phyloP scores from a whole-genome alignment of 2,329 filamentous ascomycete genomes.

The Cordyceps cicadae region DNA sequence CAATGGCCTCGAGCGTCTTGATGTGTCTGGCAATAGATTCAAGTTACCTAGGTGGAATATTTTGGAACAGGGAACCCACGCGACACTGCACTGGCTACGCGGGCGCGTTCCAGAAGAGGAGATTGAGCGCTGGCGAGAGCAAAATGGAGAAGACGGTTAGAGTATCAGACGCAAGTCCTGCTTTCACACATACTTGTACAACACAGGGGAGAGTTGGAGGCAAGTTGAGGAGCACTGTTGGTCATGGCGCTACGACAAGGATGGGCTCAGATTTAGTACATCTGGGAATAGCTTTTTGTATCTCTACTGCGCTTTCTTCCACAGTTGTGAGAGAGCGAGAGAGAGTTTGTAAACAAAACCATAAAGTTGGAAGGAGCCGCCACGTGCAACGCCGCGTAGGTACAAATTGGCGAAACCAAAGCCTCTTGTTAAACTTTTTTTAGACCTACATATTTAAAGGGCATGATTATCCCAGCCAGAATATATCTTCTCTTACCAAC shows the following conservation, averaged over 20 bases:
- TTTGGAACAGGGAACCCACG: conserved; percentile 79
- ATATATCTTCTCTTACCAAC: background rate
- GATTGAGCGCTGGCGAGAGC: conserved; percentile 47
- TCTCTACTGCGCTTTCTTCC: background rate
- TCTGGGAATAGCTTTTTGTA: background rate
- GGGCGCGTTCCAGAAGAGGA: conserved; percentile 61
- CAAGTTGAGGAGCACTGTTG: background rate
- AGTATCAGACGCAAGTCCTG: background rate
- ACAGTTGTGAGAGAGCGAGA: background rate
- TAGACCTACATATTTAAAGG: background rate
- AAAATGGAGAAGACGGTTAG: conserved; percentile 29
- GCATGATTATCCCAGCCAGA: background rate
- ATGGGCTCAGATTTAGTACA: background rate
- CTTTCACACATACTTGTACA: background rate
- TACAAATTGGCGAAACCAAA: background rate
- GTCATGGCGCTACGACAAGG: background rate
- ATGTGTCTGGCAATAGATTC: conserved; percentile 80
- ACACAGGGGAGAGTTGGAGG: background rate
- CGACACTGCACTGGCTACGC: conserved; percentile 71
- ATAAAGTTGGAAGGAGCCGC: background rate
- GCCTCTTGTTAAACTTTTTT: background rate
- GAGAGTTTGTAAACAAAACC: background rate
- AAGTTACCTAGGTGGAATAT: conserved; percentile 78
- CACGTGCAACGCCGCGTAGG: background rate
- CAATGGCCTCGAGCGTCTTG: conserved; percentile 54